Evolutionary conservation across 202 grass and related monocot genomes (phyloP).

Genomic region (Sporobolus alterniflorus): DNA sequence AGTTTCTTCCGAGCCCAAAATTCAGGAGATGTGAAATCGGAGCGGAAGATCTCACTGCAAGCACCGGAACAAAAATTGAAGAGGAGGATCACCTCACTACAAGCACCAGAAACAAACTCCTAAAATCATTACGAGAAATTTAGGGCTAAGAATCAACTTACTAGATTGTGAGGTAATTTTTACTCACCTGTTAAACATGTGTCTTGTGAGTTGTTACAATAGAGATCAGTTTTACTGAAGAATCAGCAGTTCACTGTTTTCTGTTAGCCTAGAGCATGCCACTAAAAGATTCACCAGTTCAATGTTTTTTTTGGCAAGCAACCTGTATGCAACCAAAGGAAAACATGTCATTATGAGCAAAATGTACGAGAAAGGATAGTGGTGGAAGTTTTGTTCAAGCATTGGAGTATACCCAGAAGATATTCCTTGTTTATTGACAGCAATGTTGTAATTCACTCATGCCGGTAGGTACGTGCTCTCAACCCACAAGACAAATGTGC

Average conservation of each 20-base stretch:
- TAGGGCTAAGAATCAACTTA: not conserved
- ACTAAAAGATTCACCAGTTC: slow-evolving; percentile 42
- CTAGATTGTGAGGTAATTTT: not conserved
- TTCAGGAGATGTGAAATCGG: not conserved
- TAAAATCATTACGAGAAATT: not conserved
- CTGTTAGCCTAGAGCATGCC: no score
- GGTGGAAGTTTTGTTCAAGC: not conserved
- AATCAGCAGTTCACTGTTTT: no score
- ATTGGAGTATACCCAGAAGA: not conserved
- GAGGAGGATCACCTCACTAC: no score
- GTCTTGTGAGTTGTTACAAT: slow-evolving; percentile 1
- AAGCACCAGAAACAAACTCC: not conserved
- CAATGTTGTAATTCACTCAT: no score
- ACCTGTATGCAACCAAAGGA: slow-evolving; percentile 47
- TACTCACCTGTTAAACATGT: not conserved
- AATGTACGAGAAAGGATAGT: not conserved
- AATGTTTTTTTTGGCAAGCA: slow-evolving; percentile 81
- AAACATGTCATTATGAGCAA: slow-evolving; percentile 13
- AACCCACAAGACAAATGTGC: no score
- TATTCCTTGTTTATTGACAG: not conserved
- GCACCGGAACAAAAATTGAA: no score
- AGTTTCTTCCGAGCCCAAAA: not conserved
- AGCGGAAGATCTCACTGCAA: slow-evolving; percentile 10
- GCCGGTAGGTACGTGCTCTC: no score
- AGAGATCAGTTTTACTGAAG: slow-evolving; percentile 16